Base-by-base conservation (phyloP, 2,329 filamentous ascomycete species). In the Colletotrichum lindemuthianum region DNA sequence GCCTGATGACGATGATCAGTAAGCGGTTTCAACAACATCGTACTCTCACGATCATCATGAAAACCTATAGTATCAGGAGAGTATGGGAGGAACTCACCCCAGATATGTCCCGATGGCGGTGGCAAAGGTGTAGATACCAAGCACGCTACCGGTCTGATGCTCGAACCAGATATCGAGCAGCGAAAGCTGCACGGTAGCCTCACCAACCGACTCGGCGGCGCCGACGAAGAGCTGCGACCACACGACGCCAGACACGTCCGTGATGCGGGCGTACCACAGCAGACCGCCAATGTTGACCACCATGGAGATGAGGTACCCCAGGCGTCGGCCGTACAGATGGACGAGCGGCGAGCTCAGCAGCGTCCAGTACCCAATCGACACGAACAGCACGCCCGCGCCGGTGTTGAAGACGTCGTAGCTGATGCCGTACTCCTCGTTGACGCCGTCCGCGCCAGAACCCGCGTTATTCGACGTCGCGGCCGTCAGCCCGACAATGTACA, bases 151-250 rank as follows among this genome's bases (percentile, higher is more conserved):
- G 47, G 84, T 80, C 64, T 85, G 83, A 68, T 87, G 85, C 73
- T 86, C 82, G 66, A 84, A 87, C 76, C 85, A 87, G 36, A 87
- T 78, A 68, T 87, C 85, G 8, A 84, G 82, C 34, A 87, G 75
- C 2, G 83, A 86, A n/a, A 86, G 73, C 69, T 87, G 85, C 7
- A 84, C 84, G 36, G 83, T 79, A 0, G 85, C 84, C 71, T 87
- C 85, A 2, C 83, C 84, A 45, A 83, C 83, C 8, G 83, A 79
- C 72, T 87, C 84, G 5, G 84, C 86, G 3, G 84, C 84, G 13
- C 85, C 85, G 2, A 87, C 82, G 59, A 87, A 86, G 2, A 87
- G 76, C 70, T 87, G 85, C 50, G 82, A 83, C 79, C 82, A 85
- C 59, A 86, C 80, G 2, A 82, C 80, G 60, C 85, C 82, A 13